phyloP scores from a whole-genome alignment of 2,329 filamentous ascomycete genomes.

The Exophiala bonariae region DNA sequence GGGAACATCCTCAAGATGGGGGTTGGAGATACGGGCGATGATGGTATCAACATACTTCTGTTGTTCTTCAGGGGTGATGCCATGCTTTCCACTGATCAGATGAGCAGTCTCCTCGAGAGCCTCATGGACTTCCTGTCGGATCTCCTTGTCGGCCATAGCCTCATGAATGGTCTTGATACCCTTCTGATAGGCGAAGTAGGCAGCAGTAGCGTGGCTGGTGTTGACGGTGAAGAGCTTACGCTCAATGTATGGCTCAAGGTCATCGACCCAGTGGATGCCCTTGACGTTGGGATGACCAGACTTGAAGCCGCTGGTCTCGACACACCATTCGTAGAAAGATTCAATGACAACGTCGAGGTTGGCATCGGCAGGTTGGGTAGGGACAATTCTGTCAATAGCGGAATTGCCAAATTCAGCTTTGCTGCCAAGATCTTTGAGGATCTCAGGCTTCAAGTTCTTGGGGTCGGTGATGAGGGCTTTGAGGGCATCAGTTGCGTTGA shows the following conservation, averaged over 20 bases:
- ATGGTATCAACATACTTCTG: conserved; percentile 88
- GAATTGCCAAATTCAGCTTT: conserved; percentile 94
- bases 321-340: conserved; percentile 99
- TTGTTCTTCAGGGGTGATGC: conserved; percentile 73
- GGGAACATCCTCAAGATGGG: conserved; percentile 73
- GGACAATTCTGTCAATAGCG: conserved; percentile 97
- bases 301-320: conserved; percentile 83
- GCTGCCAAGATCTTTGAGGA: conserved; percentile 58
- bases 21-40: conserved; percentile 89
- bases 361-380: conserved; percentile 75
- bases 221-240: conserved; percentile 99
- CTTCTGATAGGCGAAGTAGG: conserved; percentile 88
- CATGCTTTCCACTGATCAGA: conserved; percentile 85
- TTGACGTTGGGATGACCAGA: conserved; percentile 71
- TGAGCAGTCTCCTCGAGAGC: conserved; percentile 82
- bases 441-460: conserved; percentile 66
- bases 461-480: conserved; percentile 76
- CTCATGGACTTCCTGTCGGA: conserved; percentile 75
- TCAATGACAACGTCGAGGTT: conserved; percentile 93
- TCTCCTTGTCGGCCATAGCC: conserved; percentile 75
- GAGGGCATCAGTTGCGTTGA: conserved; percentile 87
- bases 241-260: conserved; percentile 95
- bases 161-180: conserved; percentile 89
- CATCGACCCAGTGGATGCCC: conserved; percentile 88
- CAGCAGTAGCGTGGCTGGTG: conserved; percentile 92